These are phyloP conservation scores for grape (Vitis vinifera) DNA, from an alignment of 164 flowering plant genomes.

Conservation along the genomic window DNA sequence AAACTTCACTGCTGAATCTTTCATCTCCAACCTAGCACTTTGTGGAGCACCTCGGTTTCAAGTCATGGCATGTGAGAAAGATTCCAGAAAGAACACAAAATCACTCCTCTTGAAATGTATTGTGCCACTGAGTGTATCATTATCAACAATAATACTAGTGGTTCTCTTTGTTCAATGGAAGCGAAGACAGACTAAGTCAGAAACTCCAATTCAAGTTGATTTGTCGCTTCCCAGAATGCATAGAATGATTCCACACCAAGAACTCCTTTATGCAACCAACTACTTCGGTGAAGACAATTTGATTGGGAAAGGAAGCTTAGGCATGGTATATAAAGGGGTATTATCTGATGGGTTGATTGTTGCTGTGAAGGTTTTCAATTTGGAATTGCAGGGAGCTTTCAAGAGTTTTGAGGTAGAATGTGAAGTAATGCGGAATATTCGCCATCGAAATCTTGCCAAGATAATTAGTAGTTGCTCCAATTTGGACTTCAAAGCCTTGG, in stretches of 20 bases:
- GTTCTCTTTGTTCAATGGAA: background rate
- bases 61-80: background rate
- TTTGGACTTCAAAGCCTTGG: too few species aligned
- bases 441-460: slow-evolving; percentile 5
- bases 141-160: too few species aligned
- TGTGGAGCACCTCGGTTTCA: too few species aligned
- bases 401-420: slow-evolving; percentile 8
- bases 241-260: too few species aligned
- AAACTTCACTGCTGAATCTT: too few species aligned
- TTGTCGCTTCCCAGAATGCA: background rate
- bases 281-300: background rate
- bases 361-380: slow-evolving; percentile 4
- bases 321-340: too few species aligned
- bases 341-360: background rate
- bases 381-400: background rate
- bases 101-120: too few species aligned
- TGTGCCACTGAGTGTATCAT: too few species aligned
- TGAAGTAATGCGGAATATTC: background rate
- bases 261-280: background rate
- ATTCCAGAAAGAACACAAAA: background rate
- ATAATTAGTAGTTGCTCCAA: slow-evolving; percentile 1
- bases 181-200: background rate
- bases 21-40: too few species aligned
- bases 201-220: background rate
- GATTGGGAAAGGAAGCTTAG: background rate